Evolutionary conservation across 306 rosid species (phyloP).

Genomic region (Lathyrus tuberosus): DNA sequence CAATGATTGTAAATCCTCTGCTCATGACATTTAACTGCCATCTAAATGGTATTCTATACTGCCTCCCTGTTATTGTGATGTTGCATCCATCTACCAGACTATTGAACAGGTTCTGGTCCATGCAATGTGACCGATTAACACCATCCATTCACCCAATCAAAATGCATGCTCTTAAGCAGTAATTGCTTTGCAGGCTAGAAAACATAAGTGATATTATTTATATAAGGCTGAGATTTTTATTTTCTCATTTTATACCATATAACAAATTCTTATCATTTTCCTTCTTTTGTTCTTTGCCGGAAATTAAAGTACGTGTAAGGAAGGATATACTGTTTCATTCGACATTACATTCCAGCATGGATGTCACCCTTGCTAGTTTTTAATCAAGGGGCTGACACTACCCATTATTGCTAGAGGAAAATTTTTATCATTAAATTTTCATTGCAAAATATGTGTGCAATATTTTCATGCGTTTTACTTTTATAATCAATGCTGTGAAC

Average conservation of each 20-base stretch:
- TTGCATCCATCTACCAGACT: conserved; percentile 21
- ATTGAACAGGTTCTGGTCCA: conserved; percentile 8
- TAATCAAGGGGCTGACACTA: conserved; percentile 38
- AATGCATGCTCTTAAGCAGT: conserved; percentile 24
- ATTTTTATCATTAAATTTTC: conserved; percentile 34
- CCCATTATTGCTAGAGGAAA: conserved; percentile 20
- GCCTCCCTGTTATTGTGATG: conserved; percentile 3
- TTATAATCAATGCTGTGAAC: conserved; percentile 8
- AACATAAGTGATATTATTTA: conserved; percentile 30
- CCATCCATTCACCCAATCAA: conserved; percentile 30
- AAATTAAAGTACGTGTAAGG: conserved; percentile 38
- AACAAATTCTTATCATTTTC: conserved; percentile 3
- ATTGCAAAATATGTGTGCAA: conserved; percentile 23
- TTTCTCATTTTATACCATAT: neutral
- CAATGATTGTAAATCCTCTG: conserved; percentile 40
- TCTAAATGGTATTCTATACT: conserved; percentile 10
- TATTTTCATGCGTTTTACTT: neutral
- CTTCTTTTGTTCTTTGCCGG: conserved; percentile 31
- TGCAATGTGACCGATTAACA: conserved; percentile 19
- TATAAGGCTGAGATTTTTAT: conserved; percentile 29
- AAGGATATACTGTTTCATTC: conserved; percentile 18
- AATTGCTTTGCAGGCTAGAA: conserved; percentile 9
- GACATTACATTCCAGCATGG: conserved; percentile 1
- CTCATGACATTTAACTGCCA: conserved; percentile 17
- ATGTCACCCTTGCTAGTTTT: conserved; percentile 31